Evolutionary conservation across 2,329 filamentous ascomycete genomes (phyloP).

Genomic region (Stachybotrys echinatus): DNA sequence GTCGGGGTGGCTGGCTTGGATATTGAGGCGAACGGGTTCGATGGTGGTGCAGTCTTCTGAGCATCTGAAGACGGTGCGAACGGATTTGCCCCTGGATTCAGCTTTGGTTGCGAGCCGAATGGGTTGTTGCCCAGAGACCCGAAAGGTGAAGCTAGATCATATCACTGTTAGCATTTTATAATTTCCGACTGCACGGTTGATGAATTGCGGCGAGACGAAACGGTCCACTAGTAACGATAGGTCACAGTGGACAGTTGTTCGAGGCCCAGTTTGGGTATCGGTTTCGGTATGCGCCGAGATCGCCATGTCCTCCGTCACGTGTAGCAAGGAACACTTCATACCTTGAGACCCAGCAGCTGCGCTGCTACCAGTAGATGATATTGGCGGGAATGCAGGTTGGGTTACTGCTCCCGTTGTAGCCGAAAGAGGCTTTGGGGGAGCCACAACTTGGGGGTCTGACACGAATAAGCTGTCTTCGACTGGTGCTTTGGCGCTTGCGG

Average conservation of each 20-base stretch:
- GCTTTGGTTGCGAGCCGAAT: slow-evolving; percentile 1
- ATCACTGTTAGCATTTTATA: background rate
- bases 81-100: slow-evolving; percentile 8
- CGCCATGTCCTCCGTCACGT: background rate
- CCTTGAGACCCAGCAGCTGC: background rate
- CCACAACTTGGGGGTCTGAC: slow-evolving; percentile 7
- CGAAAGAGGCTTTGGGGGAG: slow-evolving; percentile 3
- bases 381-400: slow-evolving; percentile 3
- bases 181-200: background rate
- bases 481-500: slow-evolving; percentile 4
- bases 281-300: background rate
- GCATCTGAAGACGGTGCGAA: slow-evolving; percentile 8
- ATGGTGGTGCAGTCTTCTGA: background rate
- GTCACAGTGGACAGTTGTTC: background rate
- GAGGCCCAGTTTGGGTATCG: background rate
- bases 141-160: background rate
- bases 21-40: slow-evolving; percentile 1
- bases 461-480: slow-evolving; percentile 25
- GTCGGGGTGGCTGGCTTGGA: background rate
- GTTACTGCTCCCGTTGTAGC: slow-evolving; percentile 5
- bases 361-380: slow-evolving; percentile 6
- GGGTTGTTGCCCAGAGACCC: background rate
- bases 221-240: background rate
- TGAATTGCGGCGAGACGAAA: background rate
- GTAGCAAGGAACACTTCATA: background rate